These are phyloP conservation scores for Pseudocercospora ulei DNA, from an alignment of 2,329 filamentous ascomycete species.

Conservation along the genomic window DNA sequence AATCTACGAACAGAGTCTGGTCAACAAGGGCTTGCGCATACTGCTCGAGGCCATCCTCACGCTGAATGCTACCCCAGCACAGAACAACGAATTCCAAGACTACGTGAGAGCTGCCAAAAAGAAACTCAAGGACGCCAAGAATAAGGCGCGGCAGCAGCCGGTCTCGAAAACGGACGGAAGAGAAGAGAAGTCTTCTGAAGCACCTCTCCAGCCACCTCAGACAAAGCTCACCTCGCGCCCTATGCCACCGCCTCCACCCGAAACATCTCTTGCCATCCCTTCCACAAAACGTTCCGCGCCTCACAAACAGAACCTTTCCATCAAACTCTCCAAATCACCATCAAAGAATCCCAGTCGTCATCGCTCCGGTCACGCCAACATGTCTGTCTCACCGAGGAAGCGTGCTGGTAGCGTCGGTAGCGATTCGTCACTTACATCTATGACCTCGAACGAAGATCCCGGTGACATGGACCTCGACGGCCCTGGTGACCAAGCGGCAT, in stretches of 20 bases:
- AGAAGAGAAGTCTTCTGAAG: conserved; percentile 23
- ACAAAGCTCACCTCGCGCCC: conserved; percentile 19
- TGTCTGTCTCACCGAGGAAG: conserved; percentile 27
- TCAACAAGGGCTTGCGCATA: conserved; percentile 33
- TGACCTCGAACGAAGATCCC: conserved; percentile 31
- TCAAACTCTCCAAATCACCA: conserved; percentile 30
- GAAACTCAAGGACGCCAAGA: conserved; percentile 30
- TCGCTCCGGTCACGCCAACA: conserved; percentile 20
- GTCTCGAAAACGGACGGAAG: conserved; percentile 27
- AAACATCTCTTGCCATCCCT: conserved; percentile 22
- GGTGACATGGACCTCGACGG: conserved; percentile 24
- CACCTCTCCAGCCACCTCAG: conserved; percentile 18
- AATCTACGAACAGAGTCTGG: conserved; percentile 38
- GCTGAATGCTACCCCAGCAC: conserved; percentile 35
- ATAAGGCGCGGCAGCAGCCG: conserved; percentile 32
- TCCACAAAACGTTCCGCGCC: conserved; percentile 29
- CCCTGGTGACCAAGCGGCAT: conserved; percentile 13
- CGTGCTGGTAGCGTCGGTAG: conserved; percentile 24
- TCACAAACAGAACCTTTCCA: conserved; percentile 28
- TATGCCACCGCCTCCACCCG: conserved; percentile 8
- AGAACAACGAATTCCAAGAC: conserved; percentile 37
- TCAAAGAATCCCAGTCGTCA: conserved; percentile 19
- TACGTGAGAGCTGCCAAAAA: conserved; percentile 40
- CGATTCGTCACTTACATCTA: conserved; percentile 33
- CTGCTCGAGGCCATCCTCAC: conserved; percentile 40